Percentiles rank a stretch among this genome's conserved stretches.
phyloP scores from a whole-genome alignment of 495 filamentous ascomycete genomes.

The Tuber melanosporum region DNA sequence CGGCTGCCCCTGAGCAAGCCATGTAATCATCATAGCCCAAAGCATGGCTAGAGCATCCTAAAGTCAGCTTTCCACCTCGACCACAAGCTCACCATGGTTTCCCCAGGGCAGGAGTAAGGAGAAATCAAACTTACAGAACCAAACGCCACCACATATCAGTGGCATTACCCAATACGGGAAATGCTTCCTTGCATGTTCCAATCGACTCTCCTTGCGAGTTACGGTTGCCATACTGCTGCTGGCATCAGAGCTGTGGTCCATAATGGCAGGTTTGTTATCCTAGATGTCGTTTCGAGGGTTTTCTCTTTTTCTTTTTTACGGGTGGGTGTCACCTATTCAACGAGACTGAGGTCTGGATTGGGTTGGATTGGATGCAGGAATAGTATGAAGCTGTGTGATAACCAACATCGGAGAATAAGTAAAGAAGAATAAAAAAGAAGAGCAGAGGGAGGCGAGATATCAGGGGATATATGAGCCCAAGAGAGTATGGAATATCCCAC shows the following conservation, averaged over 20 bases:
- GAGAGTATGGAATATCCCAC: neutral
- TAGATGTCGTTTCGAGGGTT: neutral
- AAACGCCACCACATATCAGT: slow-evolving; percentile 68
- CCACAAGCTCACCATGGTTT: neutral
- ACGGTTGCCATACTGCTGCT: neutral
- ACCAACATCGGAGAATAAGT: neutral
- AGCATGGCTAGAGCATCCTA: slow-evolving; percentile 51
- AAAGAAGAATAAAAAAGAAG: neutral
- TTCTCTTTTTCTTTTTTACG: neutral
- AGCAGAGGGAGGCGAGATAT: neutral
- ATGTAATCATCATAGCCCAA: slow-evolving; percentile 61
- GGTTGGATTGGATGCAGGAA: neutral
- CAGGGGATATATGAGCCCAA: neutral
- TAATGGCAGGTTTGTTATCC: neutral
- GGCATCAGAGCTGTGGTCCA: neutral
- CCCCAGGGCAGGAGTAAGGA: neutral
- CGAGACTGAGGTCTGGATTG: neutral
- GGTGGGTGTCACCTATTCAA: neutral
- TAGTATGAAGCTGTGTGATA: neutral
- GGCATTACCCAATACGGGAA: slow-evolving; percentile 69
- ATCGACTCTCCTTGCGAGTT: slow-evolving; percentile 21
- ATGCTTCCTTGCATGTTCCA: slow-evolving; percentile 39
- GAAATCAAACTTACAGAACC: slow-evolving; percentile 56
- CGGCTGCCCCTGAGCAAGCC: slow-evolving; percentile 57
- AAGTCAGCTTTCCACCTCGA: neutral